Base-by-base conservation (phyloP, 2,329 filamentous ascomycete species). In the Periconia macrospinosa region DNA sequence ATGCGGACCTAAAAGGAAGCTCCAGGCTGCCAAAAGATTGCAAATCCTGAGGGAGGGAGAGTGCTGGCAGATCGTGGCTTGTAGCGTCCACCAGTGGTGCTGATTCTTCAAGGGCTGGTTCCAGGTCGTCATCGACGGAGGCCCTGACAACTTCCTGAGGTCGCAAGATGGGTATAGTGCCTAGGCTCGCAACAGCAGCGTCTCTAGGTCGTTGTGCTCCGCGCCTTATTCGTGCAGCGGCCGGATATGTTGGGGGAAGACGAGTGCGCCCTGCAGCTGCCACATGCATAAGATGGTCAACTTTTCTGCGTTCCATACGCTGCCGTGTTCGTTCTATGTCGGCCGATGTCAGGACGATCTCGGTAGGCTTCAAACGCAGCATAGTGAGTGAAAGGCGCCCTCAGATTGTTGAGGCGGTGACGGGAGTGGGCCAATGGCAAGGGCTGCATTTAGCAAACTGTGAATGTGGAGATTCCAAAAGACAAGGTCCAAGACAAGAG, bases 361-460 rank as follows among this genome's bases (percentile, higher is more conserved):
- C 72, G 44, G 72, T 70, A 1, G 70, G 66, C 23, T 63, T 63
- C 18, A 69, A 61, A 44, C 72, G 72, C 54, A 75, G 57, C 72
- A 75, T 75, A 41, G 19, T 50, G 37, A 18, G 33, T 6, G 11
- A n/a, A 13, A 37, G 33, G 15, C 8, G 3, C 23, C 23, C 5
- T 8, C 33, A 37, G 33, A 5, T 37, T 37, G 33, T 27, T 27
- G 23, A 27, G 23, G 8, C 23, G 23, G 23, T 27, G 23, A 27
- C 8, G 23, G 23, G 23, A 27, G 23, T 27, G 11, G 15, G 33
- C 33, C 15, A n/a, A 37, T 37, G 11, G 33, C 15, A 10, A 37
- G 33, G 33, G 33, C 3, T 3, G 15, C 15, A 37, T 37, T 37
- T 13, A 13, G 11, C 33, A n/a, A n/a, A n/a, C 33, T 37, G 33